phyloP scores from a whole-genome alignment of 2,329 filamentous ascomycete species.

The Pestalotiopsis sp. region DNA sequence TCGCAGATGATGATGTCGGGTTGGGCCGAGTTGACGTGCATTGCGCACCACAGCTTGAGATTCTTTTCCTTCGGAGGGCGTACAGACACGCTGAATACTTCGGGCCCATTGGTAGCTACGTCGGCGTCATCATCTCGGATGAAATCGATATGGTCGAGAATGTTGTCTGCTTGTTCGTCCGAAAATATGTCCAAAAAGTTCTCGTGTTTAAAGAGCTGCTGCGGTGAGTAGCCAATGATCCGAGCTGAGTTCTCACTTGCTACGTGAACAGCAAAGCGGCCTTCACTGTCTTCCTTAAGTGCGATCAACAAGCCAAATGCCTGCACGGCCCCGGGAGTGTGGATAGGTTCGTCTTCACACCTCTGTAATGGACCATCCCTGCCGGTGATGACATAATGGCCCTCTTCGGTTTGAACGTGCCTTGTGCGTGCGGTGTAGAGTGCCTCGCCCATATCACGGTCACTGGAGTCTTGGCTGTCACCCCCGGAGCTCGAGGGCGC shows the following conservation, averaged over 20 bases:
- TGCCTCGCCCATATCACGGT: slow-evolving; percentile 32
- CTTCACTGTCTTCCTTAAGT: slow-evolving; percentile 68
- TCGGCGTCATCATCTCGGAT: slow-evolving; percentile 81
- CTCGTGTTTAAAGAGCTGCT: slow-evolving; percentile 69
- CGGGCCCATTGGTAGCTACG: slow-evolving; percentile 72
- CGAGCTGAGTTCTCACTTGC: slow-evolving; percentile 79
- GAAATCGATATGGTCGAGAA: slow-evolving; percentile 86
- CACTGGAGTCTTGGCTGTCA: slow-evolving; percentile 14
- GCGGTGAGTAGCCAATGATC: slow-evolving; percentile 76
- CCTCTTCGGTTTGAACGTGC: slow-evolving; percentile 73
- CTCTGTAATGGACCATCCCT: slow-evolving; percentile 71
- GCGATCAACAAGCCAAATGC: slow-evolving; percentile 77
- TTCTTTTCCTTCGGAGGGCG: slow-evolving; percentile 54
- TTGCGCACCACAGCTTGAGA: slow-evolving; percentile 82
- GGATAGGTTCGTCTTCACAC: slow-evolving; percentile 90
- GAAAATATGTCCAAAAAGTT: slow-evolving; percentile 83
- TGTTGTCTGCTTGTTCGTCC: slow-evolving; percentile 80
- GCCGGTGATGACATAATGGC: slow-evolving; percentile 82
- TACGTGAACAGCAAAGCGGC: slow-evolving; percentile 68
- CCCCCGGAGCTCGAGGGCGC: slow-evolving; percentile 15
- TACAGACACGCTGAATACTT: slow-evolving; percentile 80
- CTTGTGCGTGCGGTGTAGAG: slow-evolving; percentile 75
- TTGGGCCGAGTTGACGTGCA: slow-evolving; percentile 71
- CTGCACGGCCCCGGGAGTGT: slow-evolving; percentile 80
- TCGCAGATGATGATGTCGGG: slow-evolving; percentile 79